Evolutionary conservation across 2,329 filamentous ascomycete species (phyloP), one percentile per base, ranked within the genome.

Genomic region (Byssochlamys sp.): DNA sequence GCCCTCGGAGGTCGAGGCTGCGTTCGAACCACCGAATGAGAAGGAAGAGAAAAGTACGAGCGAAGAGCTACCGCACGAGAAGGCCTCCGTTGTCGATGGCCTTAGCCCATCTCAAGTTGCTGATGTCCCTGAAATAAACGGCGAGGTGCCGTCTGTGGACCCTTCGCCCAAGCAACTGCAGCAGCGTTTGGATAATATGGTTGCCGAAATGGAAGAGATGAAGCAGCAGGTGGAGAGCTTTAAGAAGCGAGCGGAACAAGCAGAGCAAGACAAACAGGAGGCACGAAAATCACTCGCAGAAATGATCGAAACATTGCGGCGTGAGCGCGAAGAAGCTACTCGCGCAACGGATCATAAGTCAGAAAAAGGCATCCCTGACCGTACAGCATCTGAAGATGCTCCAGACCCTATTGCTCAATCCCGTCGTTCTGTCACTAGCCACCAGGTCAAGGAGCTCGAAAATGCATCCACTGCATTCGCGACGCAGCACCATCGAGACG

Each of bases 231-330:
- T 96, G 69, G 87, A 94, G 56, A 76, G 80, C 5, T 96, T 89
- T 76, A 87, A 87, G 66, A 78, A 83, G 57, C 85, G 90, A 29
- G 91, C 91, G 7, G 88, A 96, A 71, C 81, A 78, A 58, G 91
- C 91, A 2, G 92, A 97, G 70, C 77, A 82, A 7, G 91, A 96
- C 65, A 83, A 87, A 52, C 84, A 87, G 56, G 79, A 83, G 49
- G 84, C 86, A 56, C 85, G 87, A 56, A 86, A 88, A 71, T 87
- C 87, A 1, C 75, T 99, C 51, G 86, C 88, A 1, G 89, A 96
- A 69, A 94, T 97, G 90, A 86, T 96, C 11, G 80, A 89, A 65
- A 86, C 87, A 63, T 87, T 96, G 57, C 84, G 91, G 55, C 80
- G 79, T 65, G 85, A 91, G 60, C 73, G 72, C 35, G 64, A 84